phyloP scores from a whole-genome alignment of 164 flowering plant genomes.

The Vitis riparia region DNA sequence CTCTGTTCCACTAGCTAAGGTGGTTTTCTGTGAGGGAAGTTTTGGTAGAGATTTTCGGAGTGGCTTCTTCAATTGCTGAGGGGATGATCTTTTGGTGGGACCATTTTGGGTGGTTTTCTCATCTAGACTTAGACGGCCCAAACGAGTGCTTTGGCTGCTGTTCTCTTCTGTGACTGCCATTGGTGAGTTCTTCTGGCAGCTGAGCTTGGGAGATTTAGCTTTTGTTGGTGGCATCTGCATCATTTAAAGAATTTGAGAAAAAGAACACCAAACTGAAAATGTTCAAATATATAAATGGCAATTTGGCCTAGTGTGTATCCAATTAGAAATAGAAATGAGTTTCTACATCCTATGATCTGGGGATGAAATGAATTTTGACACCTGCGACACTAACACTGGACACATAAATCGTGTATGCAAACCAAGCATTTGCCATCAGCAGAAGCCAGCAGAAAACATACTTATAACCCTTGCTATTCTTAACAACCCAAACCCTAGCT shows the following conservation, averaged over 20 bases:
- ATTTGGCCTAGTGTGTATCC: neutral
- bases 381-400: neutral
- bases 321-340: neutral
- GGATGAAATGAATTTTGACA: neutral
- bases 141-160: neutral
- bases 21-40: neutral
- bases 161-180: neutral
- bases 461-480: neutral
- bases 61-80: slow-evolving; percentile 7
- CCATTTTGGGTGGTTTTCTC: neutral
- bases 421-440: neutral
- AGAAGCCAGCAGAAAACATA: neutral
- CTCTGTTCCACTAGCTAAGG: neutral
- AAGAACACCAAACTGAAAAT: neutral
- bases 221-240: slow-evolving; percentile 5
- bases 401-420: neutral
- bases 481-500: no score
- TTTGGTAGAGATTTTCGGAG: slow-evolving; percentile 8
- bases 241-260: neutral
- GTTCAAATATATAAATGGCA: neutral
- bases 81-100: neutral
- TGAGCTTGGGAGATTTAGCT: slow-evolving; percentile 6
- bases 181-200: neutral
- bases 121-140: slow-evolving; percentile 1
- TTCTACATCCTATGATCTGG: no score